Evolutionary conservation across 768 basidiomycete species (phyloP), one percentile per base, ranked within the genome.

Genomic region (Psilocybe cyanescens): DNA sequence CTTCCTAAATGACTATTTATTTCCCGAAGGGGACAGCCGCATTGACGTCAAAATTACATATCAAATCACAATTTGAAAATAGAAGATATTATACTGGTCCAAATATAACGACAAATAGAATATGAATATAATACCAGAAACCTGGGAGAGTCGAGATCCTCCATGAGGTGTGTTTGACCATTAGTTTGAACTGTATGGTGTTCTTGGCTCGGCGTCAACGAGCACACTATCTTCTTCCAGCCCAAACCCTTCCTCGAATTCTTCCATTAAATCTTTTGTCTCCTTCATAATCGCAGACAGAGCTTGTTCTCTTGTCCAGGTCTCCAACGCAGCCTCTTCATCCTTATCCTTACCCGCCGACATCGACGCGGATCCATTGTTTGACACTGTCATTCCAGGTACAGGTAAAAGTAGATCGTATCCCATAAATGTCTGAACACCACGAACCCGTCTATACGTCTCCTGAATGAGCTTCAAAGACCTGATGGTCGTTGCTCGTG

Each of bases 341-440:
- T 60, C 71, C 17, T 79, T 75, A 11, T 61, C 65, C 4, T 71
- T 75, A 4, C 69, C 68, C 39, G 14, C 14, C 4, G 41, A 16
- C n/a, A n/a, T 5, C 0, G 41, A 5, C 11, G 8, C 41, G 5
- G 41, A 44, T 44, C 4, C 41, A 48, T n/a, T 8, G 44, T n/a
- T 46, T 24, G 46, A 16, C 28, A 5, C 12, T 1, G 59, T 39
- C 31, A 62, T 70, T 31, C 67, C 62, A 8, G 79, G 79, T 48
- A 83, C 63, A 9, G 87, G 86, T 7, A 91, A 74, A 30, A 90
- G 71, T 3, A 76, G 70, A 14, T 81, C 77, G 70, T 90, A 91
- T 2, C 90, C 89, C 80, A 90, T 81, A 55, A 78, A 80, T 11
- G 75, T 76, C 72, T 91, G 90, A 24, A 89, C 86, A 2, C 81